Conservation (phyloP, 2,329 filamentous ascomycete species). For the Trichoderma gracile region DNA sequence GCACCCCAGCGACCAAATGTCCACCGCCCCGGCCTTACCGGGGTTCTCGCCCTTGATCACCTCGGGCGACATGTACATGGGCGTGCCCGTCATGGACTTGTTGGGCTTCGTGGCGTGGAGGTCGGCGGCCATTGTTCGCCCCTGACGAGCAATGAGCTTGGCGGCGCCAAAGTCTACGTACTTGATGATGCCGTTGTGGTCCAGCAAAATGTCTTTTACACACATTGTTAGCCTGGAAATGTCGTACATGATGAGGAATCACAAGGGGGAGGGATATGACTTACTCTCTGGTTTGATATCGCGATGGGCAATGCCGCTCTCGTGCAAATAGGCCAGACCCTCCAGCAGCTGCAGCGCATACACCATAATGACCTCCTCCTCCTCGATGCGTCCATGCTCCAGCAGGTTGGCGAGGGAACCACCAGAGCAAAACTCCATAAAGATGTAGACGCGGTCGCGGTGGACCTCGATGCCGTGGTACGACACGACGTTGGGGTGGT, state of each 20-base stretch:
- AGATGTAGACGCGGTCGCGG: conserved; percentile 98
- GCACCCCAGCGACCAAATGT: conserved; percentile 95
- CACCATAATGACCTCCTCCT: conserved; percentile 96
- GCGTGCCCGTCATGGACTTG: conserved; percentile 94
- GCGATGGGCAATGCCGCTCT: conserved; percentile 87
- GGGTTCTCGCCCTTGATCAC: conserved; percentile 88
- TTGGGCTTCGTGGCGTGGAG: conserved; percentile 65
- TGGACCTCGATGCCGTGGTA: conserved; percentile 99
- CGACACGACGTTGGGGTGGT: conserved; percentile 96
- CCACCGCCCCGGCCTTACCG: conserved; percentile 81
- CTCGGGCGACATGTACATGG: conserved; percentile 99
- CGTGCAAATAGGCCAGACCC: conserved; percentile 89
- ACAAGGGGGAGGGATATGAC: conserved; percentile 40
- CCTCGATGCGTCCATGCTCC: conserved; percentile 95
- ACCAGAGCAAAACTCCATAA: conserved; percentile 98
- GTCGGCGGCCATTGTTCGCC: conserved; percentile 73
- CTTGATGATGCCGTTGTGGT: conserved; percentile 98
- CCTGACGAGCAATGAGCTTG: conserved; percentile 93
- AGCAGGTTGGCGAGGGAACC: conserved; percentile 86
- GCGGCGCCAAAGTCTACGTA: conserved; percentile 98
- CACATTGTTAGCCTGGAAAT: conserved; percentile 30
- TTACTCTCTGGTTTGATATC: conserved; percentile 97
- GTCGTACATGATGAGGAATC: too few relatives aligned
- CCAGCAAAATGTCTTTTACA: conserved; percentile 88
- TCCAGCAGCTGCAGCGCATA: conserved; percentile 93